A percentile compares a stretch with the other conserved stretches of the same genome.
Conservation (phyloP, 768 basidiomycete genomes). For the Tremella yokohamensis region DNA sequence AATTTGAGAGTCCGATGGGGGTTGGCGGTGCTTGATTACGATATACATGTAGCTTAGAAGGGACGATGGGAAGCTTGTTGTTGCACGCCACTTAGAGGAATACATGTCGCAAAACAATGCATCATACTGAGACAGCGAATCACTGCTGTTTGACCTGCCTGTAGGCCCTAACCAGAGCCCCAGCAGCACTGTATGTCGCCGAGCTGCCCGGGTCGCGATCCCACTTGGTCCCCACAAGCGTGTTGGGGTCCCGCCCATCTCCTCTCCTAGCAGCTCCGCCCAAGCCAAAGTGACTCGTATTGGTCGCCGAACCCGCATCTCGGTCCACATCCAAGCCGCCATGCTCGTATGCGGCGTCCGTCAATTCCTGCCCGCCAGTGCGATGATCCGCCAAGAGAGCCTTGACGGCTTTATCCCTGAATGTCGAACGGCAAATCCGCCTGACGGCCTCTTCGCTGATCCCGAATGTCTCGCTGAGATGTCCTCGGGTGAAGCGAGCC, state of each 20-base stretch:
- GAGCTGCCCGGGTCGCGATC: neutral
- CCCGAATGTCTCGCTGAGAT: conserved; percentile 71
- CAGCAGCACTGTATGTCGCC: conserved; percentile 10
- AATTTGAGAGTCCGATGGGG: too few relatives aligned
- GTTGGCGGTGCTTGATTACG: too few relatives aligned
- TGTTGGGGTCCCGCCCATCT: neutral
- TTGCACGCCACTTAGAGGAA: too few relatives aligned
- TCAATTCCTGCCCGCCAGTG: neutral
- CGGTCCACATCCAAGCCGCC: neutral
- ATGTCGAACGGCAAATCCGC: conserved; percentile 62
- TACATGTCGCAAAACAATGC: too few relatives aligned
- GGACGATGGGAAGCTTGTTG: too few relatives aligned
- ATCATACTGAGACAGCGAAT: neutral
- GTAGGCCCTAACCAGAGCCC: conserved; percentile 5
- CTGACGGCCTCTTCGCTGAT: conserved; percentile 77
- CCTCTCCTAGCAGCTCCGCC: neutral
- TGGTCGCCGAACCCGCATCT: neutral
- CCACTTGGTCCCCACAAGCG: conserved; percentile 10
- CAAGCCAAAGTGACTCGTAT: too few relatives aligned
- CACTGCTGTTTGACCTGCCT: conserved; percentile 1
- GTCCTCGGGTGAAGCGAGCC: conserved; percentile 61
- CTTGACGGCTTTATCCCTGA: neutral
- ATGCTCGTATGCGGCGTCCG: neutral
- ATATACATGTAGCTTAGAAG: too few relatives aligned
- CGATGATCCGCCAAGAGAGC: neutral